phyloP scores from a whole-genome alignment of 1,139 yeast genomes.

The Kodamaea ohmeri region DNA sequence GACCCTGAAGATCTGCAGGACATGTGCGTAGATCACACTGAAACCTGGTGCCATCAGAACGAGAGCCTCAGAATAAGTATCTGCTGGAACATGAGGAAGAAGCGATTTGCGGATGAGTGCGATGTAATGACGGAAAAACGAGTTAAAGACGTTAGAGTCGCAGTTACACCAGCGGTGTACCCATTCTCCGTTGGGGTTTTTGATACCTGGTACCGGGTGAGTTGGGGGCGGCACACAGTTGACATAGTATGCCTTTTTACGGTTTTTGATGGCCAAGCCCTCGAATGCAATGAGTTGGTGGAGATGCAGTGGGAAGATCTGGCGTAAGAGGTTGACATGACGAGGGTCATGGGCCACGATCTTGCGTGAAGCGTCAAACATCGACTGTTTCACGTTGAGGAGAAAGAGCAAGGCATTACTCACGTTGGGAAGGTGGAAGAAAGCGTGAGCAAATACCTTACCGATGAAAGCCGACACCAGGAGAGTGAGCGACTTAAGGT shows the following conservation, averaged over 20 bases:
- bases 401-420: slow-evolving; percentile 61
- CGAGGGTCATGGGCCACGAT: background rate
- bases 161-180: slow-evolving; percentile 49
- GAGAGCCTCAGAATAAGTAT: slow-evolving; percentile 4
- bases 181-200: slow-evolving; percentile 69
- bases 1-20: slow-evolving; percentile 35
- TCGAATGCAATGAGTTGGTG: slow-evolving; percentile 36
- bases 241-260: slow-evolving; percentile 26
- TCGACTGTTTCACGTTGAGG: slow-evolving; percentile 52
- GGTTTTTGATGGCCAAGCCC: slow-evolving; percentile 26
- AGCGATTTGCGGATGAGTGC: slow-evolving; percentile 28
- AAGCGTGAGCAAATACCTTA: slow-evolving; percentile 69
- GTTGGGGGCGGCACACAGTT: slow-evolving; percentile 49
- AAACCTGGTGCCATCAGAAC: slow-evolving; percentile 34
- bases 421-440: slow-evolving; percentile 58
- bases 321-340: slow-evolving; percentile 11
- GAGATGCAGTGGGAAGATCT: slow-evolving; percentile 39
- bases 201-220: slow-evolving; percentile 54
- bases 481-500: slow-evolving; percentile 54
- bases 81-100: slow-evolving; percentile 4
- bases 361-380: slow-evolving; percentile 19
- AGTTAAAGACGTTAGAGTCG: slow-evolving; percentile 67
- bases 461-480: slow-evolving; percentile 75
- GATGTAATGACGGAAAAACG: slow-evolving; percentile 71
- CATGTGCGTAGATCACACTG: slow-evolving; percentile 36